Evolutionary conservation across 106 monocot genomes (phyloP).

Genomic region (Cymbidium sinense): DNA sequence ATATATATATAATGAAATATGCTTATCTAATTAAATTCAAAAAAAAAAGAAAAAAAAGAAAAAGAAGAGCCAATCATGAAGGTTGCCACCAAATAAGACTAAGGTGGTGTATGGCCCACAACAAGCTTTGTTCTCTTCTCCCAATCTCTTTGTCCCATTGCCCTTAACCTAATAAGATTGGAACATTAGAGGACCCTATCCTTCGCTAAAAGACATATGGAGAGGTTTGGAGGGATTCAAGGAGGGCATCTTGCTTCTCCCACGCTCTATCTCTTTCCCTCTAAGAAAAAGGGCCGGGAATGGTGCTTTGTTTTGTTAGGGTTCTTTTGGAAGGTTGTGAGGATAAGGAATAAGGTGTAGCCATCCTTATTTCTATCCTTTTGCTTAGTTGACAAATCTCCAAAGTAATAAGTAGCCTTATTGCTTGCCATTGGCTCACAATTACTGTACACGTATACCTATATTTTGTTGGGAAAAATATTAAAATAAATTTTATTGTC

Average conservation of each 20-base stretch:
- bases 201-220: slow-evolving; percentile 2
- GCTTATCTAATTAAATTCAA: no score
- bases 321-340: background rate
- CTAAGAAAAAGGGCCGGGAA: background rate
- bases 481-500: no score
- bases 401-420: background rate
- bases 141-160: slow-evolving; percentile 4
- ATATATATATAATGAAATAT: no score
- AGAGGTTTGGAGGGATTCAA: slow-evolving; percentile 3
- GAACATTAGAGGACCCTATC: background rate
- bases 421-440: background rate
- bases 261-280: background rate
- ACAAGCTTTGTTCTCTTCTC: background rate
- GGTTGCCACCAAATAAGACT: background rate
- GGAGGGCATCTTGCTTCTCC: background rate
- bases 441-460: background rate
- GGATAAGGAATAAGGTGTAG: slow-evolving; percentile 4
- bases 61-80: background rate
- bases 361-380: background rate
- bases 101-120: no score
- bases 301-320: slow-evolving; percentile 5
- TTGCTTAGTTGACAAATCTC: background rate
- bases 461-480: no score
- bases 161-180: background rate
- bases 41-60: no score